Base-by-base conservation (phyloP, 371 early-diverging fungal species). In the Fennellomyces sp. region DNA sequence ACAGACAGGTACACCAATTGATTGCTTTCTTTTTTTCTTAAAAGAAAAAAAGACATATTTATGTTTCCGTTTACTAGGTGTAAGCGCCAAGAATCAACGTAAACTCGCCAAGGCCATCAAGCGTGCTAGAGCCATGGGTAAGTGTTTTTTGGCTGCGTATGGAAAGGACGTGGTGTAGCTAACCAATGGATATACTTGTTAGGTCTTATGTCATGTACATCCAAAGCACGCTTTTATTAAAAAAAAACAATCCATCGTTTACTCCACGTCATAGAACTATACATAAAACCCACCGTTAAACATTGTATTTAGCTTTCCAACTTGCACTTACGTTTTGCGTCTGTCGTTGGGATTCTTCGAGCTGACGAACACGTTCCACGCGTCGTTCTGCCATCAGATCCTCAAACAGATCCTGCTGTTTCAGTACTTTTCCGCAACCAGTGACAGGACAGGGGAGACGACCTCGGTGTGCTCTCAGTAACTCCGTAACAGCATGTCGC, bases 91-190 rank as follows among this genome's bases (percentile, higher is more conserved):
- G 68, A 88, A 88, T 52, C 94, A 94, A 73, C 87, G 91, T 57
- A 82, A 87, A 52, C 64, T 94, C 23, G 81, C 91, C 45, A 87
- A 88, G 74, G 93, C 93, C 21, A 90, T 94, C 48, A 91, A 91
- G 67, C 81, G 94, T 60, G 92, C 93, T 12, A 85, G 93, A 57
- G 89, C 92, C 4, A 86, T 93, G 82, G 93, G 94, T 66, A 78
- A 81, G 63, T 65, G n/a, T 68, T 3, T 23, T 33, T 12, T 10
- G 17, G 10, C 19, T 36, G 28, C 19, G n/a, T 1, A 12, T 39
- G 36, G 12, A 19, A 17, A 10, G 19, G 10, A n/a, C 7, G 6
- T 7, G 15, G 2, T 45, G 15, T 48, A 41, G 6, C 7, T 42
- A 23, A 28, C n/a, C 19, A 23, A 13, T 4, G 17, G 13, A 15